Evolutionary conservation across 495 filamentous ascomycete species (phyloP), one percentile per base, ranked within the genome.

Genomic region (Parathielavia appendiculata): DNA sequence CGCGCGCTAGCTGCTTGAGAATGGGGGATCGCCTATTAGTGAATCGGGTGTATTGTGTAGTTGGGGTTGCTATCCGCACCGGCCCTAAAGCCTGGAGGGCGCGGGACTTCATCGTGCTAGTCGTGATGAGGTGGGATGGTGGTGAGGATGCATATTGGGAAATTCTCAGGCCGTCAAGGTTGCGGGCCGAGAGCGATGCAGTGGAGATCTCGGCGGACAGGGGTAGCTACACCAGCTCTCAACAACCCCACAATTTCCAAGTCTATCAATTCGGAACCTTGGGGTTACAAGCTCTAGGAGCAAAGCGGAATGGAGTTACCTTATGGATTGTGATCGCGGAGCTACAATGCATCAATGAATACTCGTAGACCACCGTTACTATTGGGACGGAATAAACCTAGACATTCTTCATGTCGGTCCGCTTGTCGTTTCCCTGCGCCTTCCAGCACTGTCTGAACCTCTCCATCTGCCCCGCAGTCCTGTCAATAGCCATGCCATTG

Each of bases 361-460:
- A 30, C 26, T 30, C 3, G 26, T 30, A 2, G 26, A 3, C 6
- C 26, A 30, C 26, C 26, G 3, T 30, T 40, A 16, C 36, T 11
- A 39, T 39, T 39, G 36, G 3, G 11, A 39, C 13, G 36, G 4
- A 39, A 6, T 30, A 2, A 30, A 38, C 1, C 32, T 20, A 55
- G 0, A 71, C 75, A 69, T 93, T 84, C 67, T 91, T 90, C 32
- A 79, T 85, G 63, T 79, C 78, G 0, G 92, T 96, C 67, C 93
- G 83, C 70, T 86, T 74, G 66, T 92, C 84, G 71, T 98, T 98
- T 47, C 91, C 86, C 60, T 96, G 86, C 57, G 76, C 80, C 72
- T 95, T 95, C 93, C 93, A 98, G 71, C 93, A 98, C 64, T 87
- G 80, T 63, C 83, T 84, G 69, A 98, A 98, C 10, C 80, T 81